Conservation (phyloP, 2,329 filamentous ascomycete genomes). For the Penicillium sp. region DNA sequence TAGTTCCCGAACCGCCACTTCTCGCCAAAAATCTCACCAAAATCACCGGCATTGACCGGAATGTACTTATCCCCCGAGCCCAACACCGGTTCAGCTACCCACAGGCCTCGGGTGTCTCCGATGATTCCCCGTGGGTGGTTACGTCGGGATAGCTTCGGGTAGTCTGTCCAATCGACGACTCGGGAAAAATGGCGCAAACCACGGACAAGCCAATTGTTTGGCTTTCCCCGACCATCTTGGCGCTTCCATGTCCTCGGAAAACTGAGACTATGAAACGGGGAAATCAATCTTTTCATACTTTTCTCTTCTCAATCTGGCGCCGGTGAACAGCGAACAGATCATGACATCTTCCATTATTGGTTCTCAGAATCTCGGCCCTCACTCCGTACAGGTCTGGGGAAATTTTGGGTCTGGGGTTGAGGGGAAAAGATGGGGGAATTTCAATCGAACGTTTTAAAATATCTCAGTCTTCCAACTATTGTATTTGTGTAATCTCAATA, state of each 20-base stretch:
- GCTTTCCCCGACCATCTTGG: background rate
- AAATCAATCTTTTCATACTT: background rate
- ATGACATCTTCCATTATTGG: background rate
- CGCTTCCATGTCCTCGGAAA: background rate
- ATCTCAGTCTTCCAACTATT: background rate
- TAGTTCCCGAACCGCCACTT: background rate
- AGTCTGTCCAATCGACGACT: slow-evolving; percentile 15
- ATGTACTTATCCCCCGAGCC: background rate
- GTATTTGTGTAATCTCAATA: too few relatives aligned
- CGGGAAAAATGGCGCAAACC: slow-evolving; percentile 18
- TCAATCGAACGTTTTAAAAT: background rate
- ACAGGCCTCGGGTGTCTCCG: background rate
- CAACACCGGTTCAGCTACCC: background rate
- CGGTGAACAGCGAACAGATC: slow-evolving; percentile 10
- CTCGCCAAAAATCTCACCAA: background rate
- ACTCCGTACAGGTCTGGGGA: background rate
- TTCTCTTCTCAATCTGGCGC: slow-evolving; percentile 2
- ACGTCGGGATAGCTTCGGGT: slow-evolving; percentile 16
- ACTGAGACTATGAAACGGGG: background rate
- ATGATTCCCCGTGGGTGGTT: slow-evolving; percentile 11
- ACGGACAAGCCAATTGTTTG: background rate
- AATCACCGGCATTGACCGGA: background rate
- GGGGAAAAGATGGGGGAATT: background rate
- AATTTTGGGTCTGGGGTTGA: slow-evolving; percentile 3
- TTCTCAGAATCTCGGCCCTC: background rate